A percentile compares a stretch with the other conserved stretches of the same genome.
Evolutionary conservation across 106 monocot species (phyloP).

Genomic region (Dioscorea alata): DNA sequence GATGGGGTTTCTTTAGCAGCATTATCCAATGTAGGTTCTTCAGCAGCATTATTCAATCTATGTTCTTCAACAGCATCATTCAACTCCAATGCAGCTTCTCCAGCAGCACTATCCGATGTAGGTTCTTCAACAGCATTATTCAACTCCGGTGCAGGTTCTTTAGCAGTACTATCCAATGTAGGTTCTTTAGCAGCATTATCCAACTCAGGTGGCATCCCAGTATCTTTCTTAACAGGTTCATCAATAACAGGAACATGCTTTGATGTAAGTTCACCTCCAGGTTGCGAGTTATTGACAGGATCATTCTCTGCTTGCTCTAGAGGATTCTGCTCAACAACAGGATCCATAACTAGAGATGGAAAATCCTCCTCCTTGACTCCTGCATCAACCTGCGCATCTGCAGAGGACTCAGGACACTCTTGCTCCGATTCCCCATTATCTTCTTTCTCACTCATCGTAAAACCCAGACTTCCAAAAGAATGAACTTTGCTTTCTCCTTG

Average conservation of each 20-base stretch:
- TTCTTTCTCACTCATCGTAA: constrained; percentile 17
- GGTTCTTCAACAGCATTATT: no score
- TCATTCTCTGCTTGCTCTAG: background rate
- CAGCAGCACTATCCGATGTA: no score
- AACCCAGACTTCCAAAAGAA: background rate
- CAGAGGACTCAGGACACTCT: constrained; percentile 11
- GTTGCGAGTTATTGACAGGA: background rate
- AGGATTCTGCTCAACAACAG: background rate
- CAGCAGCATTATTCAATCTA: no score
- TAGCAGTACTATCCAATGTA: no score
- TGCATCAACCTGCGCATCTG: constrained; percentile 11
- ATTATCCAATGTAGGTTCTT: no score
- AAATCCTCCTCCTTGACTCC: constrained; percentile 7
- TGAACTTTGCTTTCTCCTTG: no score
- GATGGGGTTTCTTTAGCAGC: no score
- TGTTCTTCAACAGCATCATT: no score
- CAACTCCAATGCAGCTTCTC: no score
- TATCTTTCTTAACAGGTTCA: constrained; percentile 4
- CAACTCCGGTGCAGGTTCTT: no score
- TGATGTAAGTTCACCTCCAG: background rate
- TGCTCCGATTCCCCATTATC: constrained; percentile 6
- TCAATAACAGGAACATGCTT: background rate
- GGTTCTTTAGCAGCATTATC: background rate
- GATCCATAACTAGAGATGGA: constrained; percentile 3
- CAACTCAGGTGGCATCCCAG: background rate